Base-by-base conservation (phyloP, 1,139 yeast genomes). In the Diutina ranongensis region DNA sequence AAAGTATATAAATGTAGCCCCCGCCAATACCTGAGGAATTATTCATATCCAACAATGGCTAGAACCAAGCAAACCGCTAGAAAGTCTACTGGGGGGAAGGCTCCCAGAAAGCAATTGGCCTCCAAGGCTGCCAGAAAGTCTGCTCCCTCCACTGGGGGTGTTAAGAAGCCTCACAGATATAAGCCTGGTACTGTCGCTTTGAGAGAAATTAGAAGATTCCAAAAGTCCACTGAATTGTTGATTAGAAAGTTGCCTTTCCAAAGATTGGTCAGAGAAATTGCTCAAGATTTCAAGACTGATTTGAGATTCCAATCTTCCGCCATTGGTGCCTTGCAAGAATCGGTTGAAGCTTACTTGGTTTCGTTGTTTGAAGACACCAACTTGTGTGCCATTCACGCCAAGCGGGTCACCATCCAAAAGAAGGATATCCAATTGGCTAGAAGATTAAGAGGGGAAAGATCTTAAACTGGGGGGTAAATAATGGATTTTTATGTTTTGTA, bases 161-260 rank as follows among this genome's bases (percentile, higher is more conserved):
- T 71, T 52, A 71, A 71, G 63, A 71, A 71, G 61, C 75, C 76
- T 40, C 76, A 71, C 64, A 71, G 76, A 70, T 71, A 70, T 63
- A 71, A 71, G 68, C 76, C 76, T 55, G 75, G 76, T 69, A 71
- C 76, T 53, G 76, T 71, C 52, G 76, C 76, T 47, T 69, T 71
- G 63, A 69, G 76, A 69, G 75, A 71, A 68, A 71, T 71, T 54
- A 68, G 76, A 68, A 67, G 75, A 64, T 71, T 71, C 60, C 76
- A 71, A 60, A 71, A 71, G 58, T 71, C 75, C 21, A 71, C 76
- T 49, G 76, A 71, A 56, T 66, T 71, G 48, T 68, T 71, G 61
- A 71, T 71, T 57, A 70, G 76, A 68, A 71, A 71, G 60, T 70
- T 71, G 56, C 76, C 76, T 25, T 65, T 68, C 63, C 72, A 70